Conservation (phyloP, 352 stramenopile genomes). For the Globisporangium parvum region DNA sequence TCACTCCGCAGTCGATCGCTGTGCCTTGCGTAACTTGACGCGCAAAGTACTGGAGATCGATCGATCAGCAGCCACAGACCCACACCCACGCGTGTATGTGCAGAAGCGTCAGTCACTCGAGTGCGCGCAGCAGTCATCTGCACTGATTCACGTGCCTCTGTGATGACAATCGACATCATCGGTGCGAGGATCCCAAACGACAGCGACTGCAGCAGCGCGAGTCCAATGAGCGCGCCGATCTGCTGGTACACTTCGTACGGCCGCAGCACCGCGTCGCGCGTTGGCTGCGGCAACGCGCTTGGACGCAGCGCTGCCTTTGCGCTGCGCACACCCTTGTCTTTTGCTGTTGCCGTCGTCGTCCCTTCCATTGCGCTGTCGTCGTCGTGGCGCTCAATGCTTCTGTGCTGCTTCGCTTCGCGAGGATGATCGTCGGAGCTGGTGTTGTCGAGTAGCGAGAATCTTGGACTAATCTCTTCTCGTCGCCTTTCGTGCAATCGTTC, state of each 20-base stretch:
- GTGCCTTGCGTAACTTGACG: slow-evolving; percentile 34
- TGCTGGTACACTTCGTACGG: slow-evolving; percentile 17
- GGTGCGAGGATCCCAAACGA: slow-evolving; percentile 64
- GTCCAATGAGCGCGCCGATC: slow-evolving; percentile 35
- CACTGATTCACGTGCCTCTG: slow-evolving; percentile 53
- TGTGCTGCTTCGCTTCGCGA: no score
- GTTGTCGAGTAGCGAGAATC: no score
- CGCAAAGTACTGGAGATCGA: slow-evolving; percentile 71
- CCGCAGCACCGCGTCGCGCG: neutral
- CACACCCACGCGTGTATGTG: neutral
- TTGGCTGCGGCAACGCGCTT: neutral
- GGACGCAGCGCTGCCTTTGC: neutral
- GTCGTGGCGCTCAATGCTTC: no score
- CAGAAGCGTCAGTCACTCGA: neutral
- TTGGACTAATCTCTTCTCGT: no score
- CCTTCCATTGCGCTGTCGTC: no score
- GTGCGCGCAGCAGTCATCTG: neutral
- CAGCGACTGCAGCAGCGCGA: slow-evolving; percentile 40
- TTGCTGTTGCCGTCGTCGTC: no score
- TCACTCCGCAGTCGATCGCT: slow-evolving; percentile 48
- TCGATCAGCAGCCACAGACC: neutral
- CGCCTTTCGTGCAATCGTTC: no score
- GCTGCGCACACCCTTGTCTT: neutral
- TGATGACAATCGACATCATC: slow-evolving; percentile 60
- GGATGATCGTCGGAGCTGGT: no score